Conservation (phyloP, 176 grass and related monocot genomes). For the Hyparrhenia diplandra region DNA sequence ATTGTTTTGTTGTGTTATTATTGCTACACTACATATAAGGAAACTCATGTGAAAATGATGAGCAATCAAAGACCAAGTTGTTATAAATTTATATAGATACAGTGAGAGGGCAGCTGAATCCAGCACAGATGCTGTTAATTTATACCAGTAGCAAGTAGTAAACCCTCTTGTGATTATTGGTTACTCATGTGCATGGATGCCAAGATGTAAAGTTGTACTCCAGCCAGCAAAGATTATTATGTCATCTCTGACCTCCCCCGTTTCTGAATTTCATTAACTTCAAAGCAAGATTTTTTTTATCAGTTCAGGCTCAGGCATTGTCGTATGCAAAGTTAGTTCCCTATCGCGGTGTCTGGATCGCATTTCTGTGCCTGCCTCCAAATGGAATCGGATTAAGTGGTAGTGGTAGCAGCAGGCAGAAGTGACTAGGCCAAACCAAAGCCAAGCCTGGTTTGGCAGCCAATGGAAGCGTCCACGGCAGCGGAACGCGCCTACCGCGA, state of each 20-base stretch:
- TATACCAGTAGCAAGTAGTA: background rate
- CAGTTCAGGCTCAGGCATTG: background rate
- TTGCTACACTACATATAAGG: constrained; percentile 20
- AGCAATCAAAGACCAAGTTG: constrained; percentile 15
- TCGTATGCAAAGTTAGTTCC: background rate
- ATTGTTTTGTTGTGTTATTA: constrained; percentile 32
- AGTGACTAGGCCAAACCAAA: background rate
- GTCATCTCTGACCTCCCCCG: background rate
- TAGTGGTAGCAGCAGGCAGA: background rate
- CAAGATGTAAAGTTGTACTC: background rate
- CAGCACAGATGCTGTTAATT: background rate
- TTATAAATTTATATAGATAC: background rate
- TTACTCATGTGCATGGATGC: background rate
- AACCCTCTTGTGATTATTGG: constrained; percentile 18
- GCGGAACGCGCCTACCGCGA: background rate
- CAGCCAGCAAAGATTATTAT: background rate
- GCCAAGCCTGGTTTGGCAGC: background rate
- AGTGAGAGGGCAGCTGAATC: background rate
- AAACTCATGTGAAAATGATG: constrained; percentile 21
- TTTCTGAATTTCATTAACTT: background rate
- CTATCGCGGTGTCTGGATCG: background rate
- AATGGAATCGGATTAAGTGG: background rate
- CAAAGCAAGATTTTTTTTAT: background rate
- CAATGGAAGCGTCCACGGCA: background rate
- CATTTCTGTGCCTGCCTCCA: background rate